Evolutionary conservation across 2,329 filamentous ascomycete species (phyloP).

Genomic region (Penicillium palitans): DNA sequence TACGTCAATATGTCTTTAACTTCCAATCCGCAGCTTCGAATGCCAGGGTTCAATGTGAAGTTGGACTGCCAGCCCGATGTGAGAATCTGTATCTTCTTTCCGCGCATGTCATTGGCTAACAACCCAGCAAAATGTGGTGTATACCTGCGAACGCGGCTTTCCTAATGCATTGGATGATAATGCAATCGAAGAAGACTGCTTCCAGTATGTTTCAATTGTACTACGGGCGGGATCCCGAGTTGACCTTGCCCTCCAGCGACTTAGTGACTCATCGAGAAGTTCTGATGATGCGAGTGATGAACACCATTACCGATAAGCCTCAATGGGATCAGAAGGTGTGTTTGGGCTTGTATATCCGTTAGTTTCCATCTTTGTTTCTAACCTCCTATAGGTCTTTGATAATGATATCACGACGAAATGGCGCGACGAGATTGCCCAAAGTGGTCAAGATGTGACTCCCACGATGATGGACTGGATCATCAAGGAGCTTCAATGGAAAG

Average conservation of each 20-base stretch:
- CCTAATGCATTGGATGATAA: not conserved
- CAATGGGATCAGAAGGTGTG: conserved; percentile 45
- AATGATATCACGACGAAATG: conserved; percentile 38
- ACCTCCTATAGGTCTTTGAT: conserved; percentile 33
- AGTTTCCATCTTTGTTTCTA: not conserved
- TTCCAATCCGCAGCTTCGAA: not conserved
- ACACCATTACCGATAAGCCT: conserved; percentile 46
- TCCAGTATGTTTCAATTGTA: not conserved
- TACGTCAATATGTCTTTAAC: not conserved
- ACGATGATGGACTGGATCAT: conserved; percentile 45
- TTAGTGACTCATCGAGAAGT: conserved; percentile 31
- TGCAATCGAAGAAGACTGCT: not conserved
- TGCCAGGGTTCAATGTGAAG: not conserved
- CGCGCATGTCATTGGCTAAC: not conserved
- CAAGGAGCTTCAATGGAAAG: conserved; percentile 55
- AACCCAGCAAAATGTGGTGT: not conserved
- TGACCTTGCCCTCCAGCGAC: not conserved
- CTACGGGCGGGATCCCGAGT: not conserved
- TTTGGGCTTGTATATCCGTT: not conserved
- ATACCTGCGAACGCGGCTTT: not conserved
- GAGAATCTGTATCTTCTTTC: not conserved
- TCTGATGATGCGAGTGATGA: conserved; percentile 45
- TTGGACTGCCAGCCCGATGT: not conserved
- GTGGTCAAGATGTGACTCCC: conserved; percentile 30
- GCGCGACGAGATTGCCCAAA: conserved; percentile 30